Base-by-base conservation (phyloP, 345 rosid genomes). In the Lepidium aucheri region DNA sequence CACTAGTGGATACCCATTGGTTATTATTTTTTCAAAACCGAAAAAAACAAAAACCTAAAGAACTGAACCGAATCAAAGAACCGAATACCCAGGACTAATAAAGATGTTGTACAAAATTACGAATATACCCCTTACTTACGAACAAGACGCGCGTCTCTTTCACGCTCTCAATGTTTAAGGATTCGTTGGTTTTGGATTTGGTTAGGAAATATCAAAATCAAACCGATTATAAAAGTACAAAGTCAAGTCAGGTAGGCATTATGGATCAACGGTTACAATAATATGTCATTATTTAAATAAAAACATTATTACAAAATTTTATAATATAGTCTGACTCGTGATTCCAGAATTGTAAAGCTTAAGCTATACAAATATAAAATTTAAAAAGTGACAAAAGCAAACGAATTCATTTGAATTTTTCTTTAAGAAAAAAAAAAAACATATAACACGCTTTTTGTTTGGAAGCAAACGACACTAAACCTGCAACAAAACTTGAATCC, bases 211-310 rank as follows among this genome's bases (percentile, higher is more conserved):
- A 54, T 18, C 42, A 12, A 45, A 30, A 14, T 43, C 26, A 69
- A 60, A 69, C 32, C 20, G 28, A 40, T 61, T 32, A n/a, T 6
- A 60, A 59, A 41, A n/a, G 3, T 28, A 18, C 3, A 56, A 36
- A 30, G 74, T 70, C 68, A 62, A 53, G 63, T 70, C 74, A 62
- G 74, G 68, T 70, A 62, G 6, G 68, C 68, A 52, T 24, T 2
- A 45, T 43, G 17, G 34, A 17, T 62, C 54, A 62, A 62, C 54
- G 45, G 44, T 46, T 2, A 22, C 11, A 17, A 55, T 43, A n/a
- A n/a, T n/a, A n/a, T n/a, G n/a, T 47, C 2, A 15, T 35, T 16
- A 20, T 53, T 32, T 7, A 28, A 28, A 28, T 28, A 28, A 28
- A 28, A 28, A 28, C 32, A 28, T 28, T 28, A 28, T 44, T 53